A percentile compares a stretch with the other conserved stretches of the same genome.
phyloP scores from a whole-genome alignment of 1,284 basidiomycete genomes.

The Ustilago sp. region DNA sequence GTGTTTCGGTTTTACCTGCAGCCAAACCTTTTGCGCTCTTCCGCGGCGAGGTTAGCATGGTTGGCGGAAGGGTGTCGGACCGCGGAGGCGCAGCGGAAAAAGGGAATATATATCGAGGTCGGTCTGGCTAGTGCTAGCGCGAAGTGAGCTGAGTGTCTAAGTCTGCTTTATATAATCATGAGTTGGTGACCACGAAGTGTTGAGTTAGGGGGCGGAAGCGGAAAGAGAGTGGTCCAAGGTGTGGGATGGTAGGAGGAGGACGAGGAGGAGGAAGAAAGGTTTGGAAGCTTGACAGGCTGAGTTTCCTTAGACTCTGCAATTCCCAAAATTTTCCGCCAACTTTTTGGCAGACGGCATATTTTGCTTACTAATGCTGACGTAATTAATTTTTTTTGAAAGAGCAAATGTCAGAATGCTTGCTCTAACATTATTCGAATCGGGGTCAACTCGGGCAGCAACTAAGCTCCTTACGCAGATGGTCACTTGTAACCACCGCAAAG shows the following conservation, averaged over 20 bases:
- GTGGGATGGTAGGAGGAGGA: not conserved
- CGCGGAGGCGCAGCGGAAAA: not conserved
- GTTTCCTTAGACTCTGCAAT: conserved; percentile 13
- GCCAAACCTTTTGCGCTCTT: conserved; percentile 18
- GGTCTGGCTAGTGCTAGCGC: not conserved
- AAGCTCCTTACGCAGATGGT: no score
- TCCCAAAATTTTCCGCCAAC: conserved; percentile 43
- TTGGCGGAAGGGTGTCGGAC: conserved; percentile 3
- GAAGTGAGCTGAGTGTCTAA: not conserved
- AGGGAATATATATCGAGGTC: not conserved
- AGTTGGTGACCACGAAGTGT: not conserved
- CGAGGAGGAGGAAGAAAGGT: conserved; percentile 4
- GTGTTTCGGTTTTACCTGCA: not conserved
- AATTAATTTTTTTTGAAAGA: no score
- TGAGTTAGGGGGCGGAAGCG: not conserved
- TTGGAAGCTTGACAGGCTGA: conserved; percentile 25
- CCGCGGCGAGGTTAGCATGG: conserved; percentile 30
- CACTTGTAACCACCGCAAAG: not conserved
- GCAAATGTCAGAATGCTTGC: no score
- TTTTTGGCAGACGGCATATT: conserved; percentile 17
- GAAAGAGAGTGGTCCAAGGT: not conserved
- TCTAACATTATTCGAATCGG: no score
- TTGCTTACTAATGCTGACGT: conserved; percentile 27
- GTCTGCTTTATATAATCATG: not conserved
- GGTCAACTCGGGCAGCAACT: no score